Evolutionary conservation across 371 early-diverging fungal species (phyloP), one percentile per base, ranked within the genome.

Genomic region (Funneliformis caledonium): DNA sequence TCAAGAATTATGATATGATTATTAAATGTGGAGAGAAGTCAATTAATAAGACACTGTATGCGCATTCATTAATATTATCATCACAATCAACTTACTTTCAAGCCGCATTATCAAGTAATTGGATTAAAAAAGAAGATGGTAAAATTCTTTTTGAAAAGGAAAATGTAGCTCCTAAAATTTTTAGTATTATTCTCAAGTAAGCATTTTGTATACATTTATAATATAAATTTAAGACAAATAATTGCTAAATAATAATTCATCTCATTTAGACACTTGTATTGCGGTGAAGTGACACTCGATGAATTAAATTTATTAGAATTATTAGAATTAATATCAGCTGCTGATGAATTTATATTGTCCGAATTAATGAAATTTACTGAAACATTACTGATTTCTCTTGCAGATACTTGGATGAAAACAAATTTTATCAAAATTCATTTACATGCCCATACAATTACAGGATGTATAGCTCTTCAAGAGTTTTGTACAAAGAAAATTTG

Each of bases 61-160:
- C 48, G 6, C 72, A 70, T 43, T 22, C 43, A 5, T 42, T 43
- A 22, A 70, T 70, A 7, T 42, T 70, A 43, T n/a, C 33, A 16
- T 45, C 11, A 45, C 33, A 48, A 4, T 70, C 72, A 42, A 48
- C 43, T 70, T 70, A 70, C 43, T 70, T 70, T 70, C 16, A 45
- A 45, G 33, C 33, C 4, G 72, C 72, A 9, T 70, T 70, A 70
- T 70, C 72, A 10, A 70, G 43, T 45, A 31, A 47, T 70, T 70
- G 72, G 72, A 22, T 56, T n/a, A 74, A 52, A 59, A 74, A 37
- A 19, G n/a, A 19, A 0, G 12, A 16, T 31, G 74, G 19, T 33
- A 74, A 37, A n/a, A 42, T 74, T 5, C 2, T 56, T 59, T 74
- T 74, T 26, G 59, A 74, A 45, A 74, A 74, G 26, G 19, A 19